Percentiles rank a stretch among this genome's conserved stretches.
Evolutionary conservation across 768 basidiomycete genomes (phyloP).

Genomic region (Lanmaoa pseudosensibilis): DNA sequence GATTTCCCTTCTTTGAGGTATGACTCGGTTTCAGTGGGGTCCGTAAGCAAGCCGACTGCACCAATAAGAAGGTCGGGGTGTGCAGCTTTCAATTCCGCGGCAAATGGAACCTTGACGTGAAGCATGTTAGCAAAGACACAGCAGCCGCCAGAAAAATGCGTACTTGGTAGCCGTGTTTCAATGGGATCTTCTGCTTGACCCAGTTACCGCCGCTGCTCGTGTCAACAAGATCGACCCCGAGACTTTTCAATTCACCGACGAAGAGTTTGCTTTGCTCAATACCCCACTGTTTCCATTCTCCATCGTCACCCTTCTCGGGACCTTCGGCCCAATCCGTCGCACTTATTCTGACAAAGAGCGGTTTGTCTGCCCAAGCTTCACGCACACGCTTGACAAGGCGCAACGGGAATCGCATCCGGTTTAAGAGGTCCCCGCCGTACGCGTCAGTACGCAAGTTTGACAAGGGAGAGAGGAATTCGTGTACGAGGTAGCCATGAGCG

Average conservation of each 20-base stretch:
- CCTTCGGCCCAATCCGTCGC: slow-evolving; percentile 66
- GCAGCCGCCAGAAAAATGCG: background rate
- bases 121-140: background rate
- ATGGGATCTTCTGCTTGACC: slow-evolving; percentile 53
- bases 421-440: slow-evolving; percentile 73
- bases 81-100: slow-evolving; percentile 61
- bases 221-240: slow-evolving; percentile 79
- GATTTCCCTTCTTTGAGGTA: slow-evolving; percentile 66
- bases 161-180: slow-evolving; percentile 62
- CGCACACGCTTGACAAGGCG: slow-evolving; percentile 55
- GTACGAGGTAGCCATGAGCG: slow-evolving; percentile 65
- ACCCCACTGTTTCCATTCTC: slow-evolving; percentile 69
- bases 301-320: slow-evolving; percentile 52
- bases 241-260: slow-evolving; percentile 51
- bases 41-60: slow-evolving; percentile 72
- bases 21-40: slow-evolving; percentile 56
- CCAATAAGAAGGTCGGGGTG: slow-evolving; percentile 56
- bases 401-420: slow-evolving; percentile 68
- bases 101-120: slow-evolving; percentile 57
- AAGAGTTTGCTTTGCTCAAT: slow-evolving; percentile 71
- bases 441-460: slow-evolving; percentile 70
- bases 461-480: slow-evolving; percentile 69
- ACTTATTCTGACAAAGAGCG: slow-evolving; percentile 71
- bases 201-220: slow-evolving; percentile 68
- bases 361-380: slow-evolving; percentile 57